These are phyloP conservation scores for Phytophthora capsici DNA, from an alignment of 352 stramenopile genomes.

Conservation along the genomic window DNA sequence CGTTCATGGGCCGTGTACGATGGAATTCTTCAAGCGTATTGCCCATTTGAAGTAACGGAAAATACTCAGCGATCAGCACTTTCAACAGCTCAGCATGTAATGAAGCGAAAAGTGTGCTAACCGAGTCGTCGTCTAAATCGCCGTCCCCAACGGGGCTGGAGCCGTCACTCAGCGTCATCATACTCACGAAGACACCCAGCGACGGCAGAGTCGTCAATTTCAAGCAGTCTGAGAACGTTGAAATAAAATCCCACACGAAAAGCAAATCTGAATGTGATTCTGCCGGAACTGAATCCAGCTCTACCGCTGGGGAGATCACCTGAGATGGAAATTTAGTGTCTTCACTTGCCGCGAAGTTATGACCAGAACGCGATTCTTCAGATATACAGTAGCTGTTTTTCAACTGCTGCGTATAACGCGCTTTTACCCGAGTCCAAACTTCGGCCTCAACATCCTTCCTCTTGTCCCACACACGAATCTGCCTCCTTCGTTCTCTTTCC, in stretches of 20 bases:
- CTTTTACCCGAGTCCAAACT: conserved; percentile 68
- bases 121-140: conserved; percentile 55
- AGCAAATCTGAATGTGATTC: conserved; percentile 65
- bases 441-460: conserved; percentile 51
- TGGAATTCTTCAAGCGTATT: conserved; percentile 77
- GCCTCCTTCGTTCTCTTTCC: conserved; percentile 63
- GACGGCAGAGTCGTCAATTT: conserved; percentile 57
- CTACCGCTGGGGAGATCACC: conserved; percentile 37
- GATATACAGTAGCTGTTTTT: background rate
- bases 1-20: conserved; percentile 74
- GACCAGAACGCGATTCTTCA: conserved; percentile 4
- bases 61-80: conserved; percentile 65
- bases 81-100: conserved; percentile 66
- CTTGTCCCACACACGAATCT: conserved; percentile 64
- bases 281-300: conserved; percentile 47
- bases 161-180: conserved; percentile 53
- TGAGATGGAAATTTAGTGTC: conserved; percentile 42
- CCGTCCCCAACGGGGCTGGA: conserved; percentile 59
- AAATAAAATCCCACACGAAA: conserved; percentile 82
- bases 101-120: conserved; percentile 51
- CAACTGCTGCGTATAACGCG: conserved; percentile 35
- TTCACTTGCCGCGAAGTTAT: background rate
- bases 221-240: conserved; percentile 74
- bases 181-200: conserved; percentile 55
- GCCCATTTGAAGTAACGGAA: conserved; percentile 72